phyloP scores from a whole-genome alignment of 2,329 filamentous ascomycete species.

The Diplodia seriata region DNA sequence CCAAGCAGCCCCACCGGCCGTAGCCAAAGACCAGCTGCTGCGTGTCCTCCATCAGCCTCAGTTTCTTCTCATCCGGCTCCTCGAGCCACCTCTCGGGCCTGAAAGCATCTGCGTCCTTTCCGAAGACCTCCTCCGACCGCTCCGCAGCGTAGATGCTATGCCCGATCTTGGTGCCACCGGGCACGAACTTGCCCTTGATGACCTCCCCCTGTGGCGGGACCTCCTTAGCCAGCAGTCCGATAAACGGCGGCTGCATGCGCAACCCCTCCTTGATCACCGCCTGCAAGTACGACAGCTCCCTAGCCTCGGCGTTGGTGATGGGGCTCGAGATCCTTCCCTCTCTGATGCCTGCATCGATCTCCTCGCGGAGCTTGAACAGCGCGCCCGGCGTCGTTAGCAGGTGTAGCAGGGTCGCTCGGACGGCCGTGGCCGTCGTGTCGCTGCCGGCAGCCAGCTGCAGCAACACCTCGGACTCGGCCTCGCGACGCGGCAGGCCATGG shows the following conservation, averaged over 20 bases:
- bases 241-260: constrained; percentile 53
- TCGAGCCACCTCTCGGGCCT: constrained; percentile 59
- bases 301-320: constrained; percentile 58
- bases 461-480: constrained; percentile 54
- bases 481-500: constrained; percentile 47
- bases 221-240: constrained; percentile 44
- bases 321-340: constrained; percentile 49
- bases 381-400: constrained; percentile 60
- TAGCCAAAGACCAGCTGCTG: constrained; percentile 48
- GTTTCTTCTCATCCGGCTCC: constrained; percentile 45
- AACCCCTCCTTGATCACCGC: constrained; percentile 58
- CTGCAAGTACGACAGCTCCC: constrained; percentile 52
- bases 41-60: constrained; percentile 41
- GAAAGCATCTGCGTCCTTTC: constrained; percentile 54
- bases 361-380: constrained; percentile 53
- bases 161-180: constrained; percentile 45
- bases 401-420: constrained; percentile 61
- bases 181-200: constrained; percentile 39
- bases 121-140: constrained; percentile 43
- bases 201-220: constrained; percentile 44
- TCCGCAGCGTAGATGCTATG: constrained; percentile 46
- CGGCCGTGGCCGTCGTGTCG: constrained; percentile 64
- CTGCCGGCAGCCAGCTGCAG: constrained; percentile 62
- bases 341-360: constrained; percentile 58
- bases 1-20: constrained; percentile 47